A percentile compares a stretch with the other conserved stretches of the same genome.
Conservation (phyloP, 352 stramenopile species). For the Phytophthora boehmeriae region DNA sequence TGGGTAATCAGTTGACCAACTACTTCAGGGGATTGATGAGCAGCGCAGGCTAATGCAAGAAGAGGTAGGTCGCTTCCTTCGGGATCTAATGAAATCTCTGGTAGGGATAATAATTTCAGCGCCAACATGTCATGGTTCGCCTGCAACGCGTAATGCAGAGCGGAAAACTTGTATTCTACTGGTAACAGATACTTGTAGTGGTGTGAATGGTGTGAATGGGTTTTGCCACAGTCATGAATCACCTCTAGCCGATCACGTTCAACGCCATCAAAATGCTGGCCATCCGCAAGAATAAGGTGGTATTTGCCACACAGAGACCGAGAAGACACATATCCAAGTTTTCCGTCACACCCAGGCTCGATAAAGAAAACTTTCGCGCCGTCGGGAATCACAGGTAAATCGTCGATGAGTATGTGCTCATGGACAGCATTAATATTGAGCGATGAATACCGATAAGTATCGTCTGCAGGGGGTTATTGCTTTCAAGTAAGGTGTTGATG, state of each 20-base stretch:
- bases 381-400: conserved; percentile 38
- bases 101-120: conserved; percentile 35
- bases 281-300: conserved; percentile 58
- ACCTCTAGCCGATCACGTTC: conserved; percentile 44
- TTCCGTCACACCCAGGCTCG: conserved; percentile 16
- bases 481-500: conserved; percentile 52
- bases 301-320: conserved; percentile 56
- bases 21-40: conserved; percentile 45
- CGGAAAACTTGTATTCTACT: conserved; percentile 58
- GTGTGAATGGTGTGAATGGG: background rate
- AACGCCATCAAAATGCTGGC: conserved; percentile 45
- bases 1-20: conserved; percentile 49
- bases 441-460: background rate
- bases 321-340: conserved; percentile 49
- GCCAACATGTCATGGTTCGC: conserved; percentile 46
- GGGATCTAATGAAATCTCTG: conserved; percentile 37
- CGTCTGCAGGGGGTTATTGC: background rate
- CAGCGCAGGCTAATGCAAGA: conserved; percentile 59
- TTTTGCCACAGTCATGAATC: conserved; percentile 4
- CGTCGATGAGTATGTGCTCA: conserved; percentile 57
- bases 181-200: conserved; percentile 51
- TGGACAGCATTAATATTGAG: conserved; percentile 64
- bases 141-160: conserved; percentile 68
- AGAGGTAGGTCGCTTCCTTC: conserved; percentile 65
- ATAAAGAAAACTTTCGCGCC: conserved; percentile 26